These are phyloP conservation scores for Paraphoma chrysanthemicola DNA, from an alignment of 2,329 filamentous ascomycete species.

Conservation along the genomic window DNA sequence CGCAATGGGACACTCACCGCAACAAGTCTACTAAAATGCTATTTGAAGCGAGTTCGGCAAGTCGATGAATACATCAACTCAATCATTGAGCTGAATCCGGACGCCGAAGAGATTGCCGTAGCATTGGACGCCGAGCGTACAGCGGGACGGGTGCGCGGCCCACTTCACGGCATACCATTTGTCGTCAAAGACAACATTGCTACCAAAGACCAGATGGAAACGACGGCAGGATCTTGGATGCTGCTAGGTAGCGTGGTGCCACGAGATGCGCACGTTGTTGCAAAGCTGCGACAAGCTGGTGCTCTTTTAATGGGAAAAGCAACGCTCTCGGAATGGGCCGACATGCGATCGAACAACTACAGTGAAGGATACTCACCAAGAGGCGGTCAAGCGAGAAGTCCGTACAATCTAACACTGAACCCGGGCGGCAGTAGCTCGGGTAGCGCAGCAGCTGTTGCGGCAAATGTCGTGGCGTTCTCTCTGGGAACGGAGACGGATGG, in stretches of 20 bases:
- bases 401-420: conserved; percentile 72
- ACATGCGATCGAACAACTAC: conserved; percentile 43
- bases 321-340: conserved; percentile 74
- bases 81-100: conserved; percentile 72
- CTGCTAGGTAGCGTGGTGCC: conserved; percentile 71
- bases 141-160: conserved; percentile 64
- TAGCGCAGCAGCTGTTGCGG: conserved; percentile 68
- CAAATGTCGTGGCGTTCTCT: conserved; percentile 68
- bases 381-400: conserved; percentile 43
- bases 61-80: conserved; percentile 70
- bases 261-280: conserved; percentile 71
- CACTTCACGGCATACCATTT: conserved; percentile 78
- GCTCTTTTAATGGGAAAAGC: conserved; percentile 74
- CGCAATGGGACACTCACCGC: conserved; percentile 47
- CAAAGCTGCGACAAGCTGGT: conserved; percentile 67
- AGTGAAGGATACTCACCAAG: conserved; percentile 42
- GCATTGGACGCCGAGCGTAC: conserved; percentile 67
- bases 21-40: conserved; percentile 30
- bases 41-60: conserved; percentile 66
- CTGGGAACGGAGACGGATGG: conserved; percentile 78
- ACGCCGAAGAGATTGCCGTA: conserved; percentile 67
- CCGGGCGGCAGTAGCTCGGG: conserved; percentile 75
- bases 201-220: conserved; percentile 73
- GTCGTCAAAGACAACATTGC: conserved; percentile 69
- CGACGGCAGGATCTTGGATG: conserved; percentile 73